Conservation (phyloP, 164 flowering plant species). For the Cinnamomum chago region DNA sequence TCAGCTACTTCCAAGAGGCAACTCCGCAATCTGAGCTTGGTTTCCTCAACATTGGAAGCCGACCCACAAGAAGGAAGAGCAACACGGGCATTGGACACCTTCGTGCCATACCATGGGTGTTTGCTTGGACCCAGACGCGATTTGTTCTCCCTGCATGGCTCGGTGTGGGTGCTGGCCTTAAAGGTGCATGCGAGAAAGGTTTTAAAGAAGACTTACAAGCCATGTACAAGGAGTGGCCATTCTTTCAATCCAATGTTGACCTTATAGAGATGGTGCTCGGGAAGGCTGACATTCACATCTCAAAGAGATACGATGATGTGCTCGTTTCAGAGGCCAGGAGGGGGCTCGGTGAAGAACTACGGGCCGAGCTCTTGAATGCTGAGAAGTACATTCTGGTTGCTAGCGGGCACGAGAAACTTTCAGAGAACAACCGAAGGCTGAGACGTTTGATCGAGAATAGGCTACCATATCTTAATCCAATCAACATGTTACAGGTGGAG, state of each 20-base stretch:
- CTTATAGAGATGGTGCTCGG: conserved; percentile 95
- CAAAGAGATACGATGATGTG: conserved; percentile 79
- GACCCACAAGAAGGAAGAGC: conserved; percentile 81
- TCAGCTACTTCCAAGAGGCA: conserved; percentile 86
- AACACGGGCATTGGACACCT: conserved; percentile 85
- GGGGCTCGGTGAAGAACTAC: conserved; percentile 60
- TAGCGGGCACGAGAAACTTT: conserved; percentile 71
- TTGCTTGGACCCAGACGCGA: conserved; percentile 97
- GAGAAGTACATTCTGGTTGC: conserved; percentile 67
- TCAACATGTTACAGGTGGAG: conserved; percentile 90
- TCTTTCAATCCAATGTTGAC: conserved; percentile 83
- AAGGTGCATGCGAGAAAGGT: conserved; percentile 78
- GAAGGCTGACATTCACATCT: conserved; percentile 72
- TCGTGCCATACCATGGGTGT: conserved; percentile 90
- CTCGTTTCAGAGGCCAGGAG: conserved; percentile 67
- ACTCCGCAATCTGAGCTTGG: conserved; percentile 97
- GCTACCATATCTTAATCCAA: conserved; percentile 77
- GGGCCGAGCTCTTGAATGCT: conserved; percentile 59
- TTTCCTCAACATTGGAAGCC: conserved; percentile 90
- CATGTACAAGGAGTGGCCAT: conserved; percentile 96
- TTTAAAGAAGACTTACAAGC: conserved; percentile 60
- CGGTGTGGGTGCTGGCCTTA: conserved; percentile 85
- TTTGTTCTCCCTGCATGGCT: conserved; percentile 97
- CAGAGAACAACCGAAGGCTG: conserved; percentile 64
- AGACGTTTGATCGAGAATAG: conserved; percentile 75